Evolutionary conservation across 768 basidiomycete species (phyloP), one percentile per base, ranked within the genome.

Genomic region (Phaffia australis): DNA sequence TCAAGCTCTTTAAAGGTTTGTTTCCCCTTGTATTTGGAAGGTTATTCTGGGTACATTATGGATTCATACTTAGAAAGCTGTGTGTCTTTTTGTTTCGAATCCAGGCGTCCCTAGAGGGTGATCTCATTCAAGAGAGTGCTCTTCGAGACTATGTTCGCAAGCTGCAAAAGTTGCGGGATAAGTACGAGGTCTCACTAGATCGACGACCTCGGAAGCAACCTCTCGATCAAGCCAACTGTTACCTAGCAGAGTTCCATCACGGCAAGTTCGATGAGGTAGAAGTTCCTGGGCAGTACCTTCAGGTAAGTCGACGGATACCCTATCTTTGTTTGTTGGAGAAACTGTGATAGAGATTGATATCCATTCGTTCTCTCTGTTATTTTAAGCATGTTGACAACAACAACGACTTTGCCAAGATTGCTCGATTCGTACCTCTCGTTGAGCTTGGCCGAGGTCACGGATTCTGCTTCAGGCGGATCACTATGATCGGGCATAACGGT

Each of bases 241-340:
- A 92, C 77, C 80, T 99, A 72, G 88, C 89, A 8, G 95, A 98
- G 76, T 99, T 98, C 80, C 94, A 98, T 71, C 92, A 97, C 76
- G 86, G 85, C 73, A 95, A 92, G 75, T 91, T 94, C 59, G 95
- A 98, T 70, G 94, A 99, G 70, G 89, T 99, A 49, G 93, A 99
- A 74, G 84, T 99, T 59, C 93, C 93, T n/a, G 95, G 95, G 8
- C 95, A 99, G 76, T 99, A 99, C 75, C 88, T 91, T 0, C 89
- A 97, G 83, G 92, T 88, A 63, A 72, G 79, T 67, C 1, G 23
- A 60, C 48, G 29, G 18, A n/a, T 11, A 6, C 52, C 52, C 18
- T 47, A 18, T 23, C 15, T 25, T 15, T 16, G n/a, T 55, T 56
- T 27, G 2, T 42, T 42, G 4, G 35, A 11, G 11, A 4, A 42